Evolutionary conservation across 2,329 filamentous ascomycete species (phyloP).

Genomic region (Moelleriella libera): DNA sequence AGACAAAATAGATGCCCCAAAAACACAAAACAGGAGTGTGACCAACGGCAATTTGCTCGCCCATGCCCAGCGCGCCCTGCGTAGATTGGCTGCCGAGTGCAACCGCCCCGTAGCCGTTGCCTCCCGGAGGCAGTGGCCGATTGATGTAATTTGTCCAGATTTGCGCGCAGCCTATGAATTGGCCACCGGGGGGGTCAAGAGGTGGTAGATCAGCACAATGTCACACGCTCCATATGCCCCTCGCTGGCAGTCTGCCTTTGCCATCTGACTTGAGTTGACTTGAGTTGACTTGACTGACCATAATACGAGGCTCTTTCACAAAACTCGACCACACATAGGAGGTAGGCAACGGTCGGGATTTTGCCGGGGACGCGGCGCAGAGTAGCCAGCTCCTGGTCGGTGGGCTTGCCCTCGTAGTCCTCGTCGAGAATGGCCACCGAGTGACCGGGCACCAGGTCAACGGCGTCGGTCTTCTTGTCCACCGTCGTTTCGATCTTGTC

Average conservation of each 20-base stretch:
- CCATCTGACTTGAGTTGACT: neutral
- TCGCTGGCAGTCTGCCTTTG: neutral
- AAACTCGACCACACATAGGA: conserved; percentile 45
- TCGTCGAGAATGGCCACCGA: conserved; percentile 5
- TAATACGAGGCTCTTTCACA: conserved; percentile 48
- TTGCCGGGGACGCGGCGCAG: conserved; percentile 36
- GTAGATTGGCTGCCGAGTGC: conserved; percentile 26
- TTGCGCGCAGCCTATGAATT: conserved; percentile 6
- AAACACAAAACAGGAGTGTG: neutral
- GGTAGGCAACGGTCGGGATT: conserved; percentile 37
- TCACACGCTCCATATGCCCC: neutral
- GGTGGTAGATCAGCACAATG: too few species aligned
- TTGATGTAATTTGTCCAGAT: conserved; percentile 44
- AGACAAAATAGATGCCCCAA: neutral
- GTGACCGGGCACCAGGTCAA: neutral
- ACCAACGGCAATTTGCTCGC: conserved; percentile 15
- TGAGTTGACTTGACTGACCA: conserved; percentile 19
- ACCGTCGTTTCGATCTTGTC: neutral
- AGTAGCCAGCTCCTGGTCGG: conserved; percentile 36
- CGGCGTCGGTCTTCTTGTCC: conserved; percentile 1
- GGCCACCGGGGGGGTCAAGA: neutral
- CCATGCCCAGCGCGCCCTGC: conserved; percentile 44
- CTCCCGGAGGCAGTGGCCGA: conserved; percentile 37
- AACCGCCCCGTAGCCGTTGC: conserved; percentile 30
- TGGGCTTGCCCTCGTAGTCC: conserved; percentile 28